A percentile compares a stretch with the other conserved stretches of the same genome.
Conservation (phyloP, 345 rosid species). For the Physaria fendleri region DNA sequence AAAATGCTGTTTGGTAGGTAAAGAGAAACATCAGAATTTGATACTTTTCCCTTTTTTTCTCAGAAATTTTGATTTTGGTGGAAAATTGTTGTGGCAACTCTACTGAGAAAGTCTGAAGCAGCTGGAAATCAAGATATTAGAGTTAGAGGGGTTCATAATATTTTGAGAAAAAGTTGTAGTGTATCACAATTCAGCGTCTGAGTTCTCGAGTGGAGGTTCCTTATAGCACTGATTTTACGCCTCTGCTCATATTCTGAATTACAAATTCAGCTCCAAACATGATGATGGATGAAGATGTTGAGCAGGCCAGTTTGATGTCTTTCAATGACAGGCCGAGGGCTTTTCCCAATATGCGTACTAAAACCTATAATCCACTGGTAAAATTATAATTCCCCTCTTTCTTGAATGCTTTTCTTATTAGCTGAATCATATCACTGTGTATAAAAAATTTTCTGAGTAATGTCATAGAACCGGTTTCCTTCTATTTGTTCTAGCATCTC, state of each 20-base stretch:
- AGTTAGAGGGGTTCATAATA: not conserved
- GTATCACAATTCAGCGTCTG: constrained; percentile 32
- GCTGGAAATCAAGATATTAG: constrained; percentile 14
- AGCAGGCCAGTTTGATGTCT: constrained; percentile 66
- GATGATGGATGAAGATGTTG: constrained; percentile 86
- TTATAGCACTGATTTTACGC: constrained; percentile 25
- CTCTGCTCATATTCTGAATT: constrained; percentile 34
- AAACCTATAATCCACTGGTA: constrained; percentile 72
- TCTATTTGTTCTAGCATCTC: not conserved
- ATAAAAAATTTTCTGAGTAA: not conserved
- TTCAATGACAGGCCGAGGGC: constrained; percentile 75
- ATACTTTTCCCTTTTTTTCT: not conserved
- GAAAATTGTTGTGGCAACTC: not conserved
- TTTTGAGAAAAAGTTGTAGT: constrained; percentile 5
- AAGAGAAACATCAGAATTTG: constrained; percentile 10
- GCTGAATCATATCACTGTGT: constrained; percentile 4
- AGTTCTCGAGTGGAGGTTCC: constrained; percentile 40
- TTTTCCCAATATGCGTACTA: constrained; percentile 84
- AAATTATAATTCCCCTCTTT: not conserved
- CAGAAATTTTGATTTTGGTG: constrained; percentile 6
- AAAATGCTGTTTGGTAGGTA: constrained; percentile 15
- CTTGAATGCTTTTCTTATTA: not conserved
- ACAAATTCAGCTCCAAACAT: constrained; percentile 52
- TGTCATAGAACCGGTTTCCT: not conserved
- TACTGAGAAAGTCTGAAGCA: constrained; percentile 19